Base-by-base conservation (phyloP, 768 basidiomycete genomes). In the Psilocybe tampanensis region DNA sequence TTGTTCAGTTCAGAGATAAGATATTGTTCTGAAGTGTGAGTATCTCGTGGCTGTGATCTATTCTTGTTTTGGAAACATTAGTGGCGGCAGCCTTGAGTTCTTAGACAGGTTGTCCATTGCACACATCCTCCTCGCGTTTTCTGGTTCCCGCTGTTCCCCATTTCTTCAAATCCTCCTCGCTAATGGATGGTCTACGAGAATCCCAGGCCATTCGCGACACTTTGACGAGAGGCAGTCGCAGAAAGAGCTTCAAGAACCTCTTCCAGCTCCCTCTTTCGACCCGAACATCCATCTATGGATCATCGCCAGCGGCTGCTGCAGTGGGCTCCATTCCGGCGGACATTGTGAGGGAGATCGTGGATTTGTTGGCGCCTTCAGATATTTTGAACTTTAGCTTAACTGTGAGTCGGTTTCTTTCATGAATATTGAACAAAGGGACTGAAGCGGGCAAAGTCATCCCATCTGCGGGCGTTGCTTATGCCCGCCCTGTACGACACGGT, bases 401-500 rank as follows among this genome's bases (percentile, higher is more conserved):
- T 21, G 79, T 80, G 58, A 36, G 76, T 68, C 15, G 4, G n/a
- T 54, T 19, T 66, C 17, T 17, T 45, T 50, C 60, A 54, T 29
- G 29, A 21, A 9, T 19, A 44, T 54, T 48, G 18, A 52, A 15
- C 44, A 55, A 52, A 60, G 32, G 29, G 52, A 45, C 29, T 15
- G 29, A 47, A 8, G n/a, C 13, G 15, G 22, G 21, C 58, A 8
- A 34, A 60, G 59, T 66, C 55, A 11, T 66, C 63, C 11, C 60
- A 66, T 19, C 44, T 77, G 1, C 72, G 72, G 24, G 52, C 59
- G 0, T 58, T 77, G 21, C 68, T 77, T 29, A 55, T 74, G 29
- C 78, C 79, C 2, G 70, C 71, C 22, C 67, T 83, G 0, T 83
- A 83, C 61, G 69, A 75, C 6, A 76, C 75, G 2, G 73, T 83